Evolutionary conservation across 106 monocot genomes (phyloP).

Genomic region (Allium fistulosum): DNA sequence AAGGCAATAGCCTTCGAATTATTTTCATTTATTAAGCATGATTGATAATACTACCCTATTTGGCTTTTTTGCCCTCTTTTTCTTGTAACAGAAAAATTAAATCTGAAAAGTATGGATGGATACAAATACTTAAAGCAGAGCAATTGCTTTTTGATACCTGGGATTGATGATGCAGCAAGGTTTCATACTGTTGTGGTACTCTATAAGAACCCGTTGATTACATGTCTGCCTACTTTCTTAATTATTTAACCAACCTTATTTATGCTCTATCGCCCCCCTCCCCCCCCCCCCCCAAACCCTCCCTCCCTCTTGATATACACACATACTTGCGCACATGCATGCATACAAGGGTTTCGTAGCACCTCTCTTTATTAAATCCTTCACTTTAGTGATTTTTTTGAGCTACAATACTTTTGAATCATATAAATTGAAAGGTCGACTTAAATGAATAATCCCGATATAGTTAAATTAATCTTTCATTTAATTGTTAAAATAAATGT

Average conservation of each 20-base stretch:
- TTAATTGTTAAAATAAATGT: too few species aligned
- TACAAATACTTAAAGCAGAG: slow-evolving; percentile 87
- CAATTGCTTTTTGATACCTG: slow-evolving; percentile 72
- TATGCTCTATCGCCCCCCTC: too few species aligned
- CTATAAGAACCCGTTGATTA: background rate
- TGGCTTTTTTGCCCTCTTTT: background rate
- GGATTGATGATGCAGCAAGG: slow-evolving; percentile 90
- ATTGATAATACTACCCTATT: background rate
- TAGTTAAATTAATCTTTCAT: too few species aligned
- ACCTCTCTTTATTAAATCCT: too few species aligned
- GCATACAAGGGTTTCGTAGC: too few species aligned
- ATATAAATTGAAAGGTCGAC: too few species aligned
- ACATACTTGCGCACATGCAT: too few species aligned
- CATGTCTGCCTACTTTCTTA: background rate
- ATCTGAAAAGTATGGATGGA: slow-evolving; percentile 61
- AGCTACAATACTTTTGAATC: too few species aligned
- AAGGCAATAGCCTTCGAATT: background rate
- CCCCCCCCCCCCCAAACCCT: too few species aligned
- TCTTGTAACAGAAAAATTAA: slow-evolving; percentile 63
- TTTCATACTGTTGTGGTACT: slow-evolving; percentile 67
- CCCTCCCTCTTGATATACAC: too few species aligned
- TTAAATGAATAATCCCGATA: too few species aligned
- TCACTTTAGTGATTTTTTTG: too few species aligned
- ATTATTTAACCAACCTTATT: background rate
- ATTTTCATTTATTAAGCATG: background rate